These are phyloP conservation scores for Ceratocystis smalleyi DNA, from an alignment of 2,329 filamentous ascomycete genomes.

Conservation along the genomic window DNA sequence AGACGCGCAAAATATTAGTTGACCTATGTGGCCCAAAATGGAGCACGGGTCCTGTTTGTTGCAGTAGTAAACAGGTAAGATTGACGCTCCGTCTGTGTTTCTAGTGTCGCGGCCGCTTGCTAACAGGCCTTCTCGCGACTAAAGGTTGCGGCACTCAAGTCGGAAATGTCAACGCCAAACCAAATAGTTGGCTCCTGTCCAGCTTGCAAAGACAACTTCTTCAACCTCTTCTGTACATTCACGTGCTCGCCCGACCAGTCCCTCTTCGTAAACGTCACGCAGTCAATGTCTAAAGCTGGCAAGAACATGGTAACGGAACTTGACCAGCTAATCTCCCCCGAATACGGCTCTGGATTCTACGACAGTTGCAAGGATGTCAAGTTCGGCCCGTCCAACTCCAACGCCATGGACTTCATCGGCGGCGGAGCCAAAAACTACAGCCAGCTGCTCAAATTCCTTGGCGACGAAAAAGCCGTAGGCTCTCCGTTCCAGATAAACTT, in stretches of 20 bases:
- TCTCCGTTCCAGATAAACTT: slow-evolving; percentile 99
- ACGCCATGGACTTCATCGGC: slow-evolving; percentile 90
- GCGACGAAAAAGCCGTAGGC: slow-evolving; percentile 77
- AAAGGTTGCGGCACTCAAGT: slow-evolving; percentile 62
- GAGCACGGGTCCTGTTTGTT: slow-evolving; percentile 73
- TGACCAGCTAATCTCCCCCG: slow-evolving; percentile 71
- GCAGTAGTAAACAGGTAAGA: slow-evolving; percentile 58
- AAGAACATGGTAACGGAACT: slow-evolving; percentile 60
- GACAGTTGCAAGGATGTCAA: slow-evolving; percentile 99
- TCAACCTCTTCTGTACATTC: slow-evolving; percentile 94
- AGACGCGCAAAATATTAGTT: slow-evolving; percentile 61
- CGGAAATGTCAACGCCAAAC: slow-evolving; percentile 73
- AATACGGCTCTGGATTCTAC: slow-evolving; percentile 79
- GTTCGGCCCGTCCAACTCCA: slow-evolving; percentile 83
- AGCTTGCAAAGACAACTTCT: slow-evolving; percentile 96
- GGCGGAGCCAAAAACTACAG: slow-evolving; percentile 85
- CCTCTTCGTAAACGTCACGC: slow-evolving; percentile 82
- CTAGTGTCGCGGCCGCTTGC: neutral
- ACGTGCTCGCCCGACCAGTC: slow-evolving; percentile 96
- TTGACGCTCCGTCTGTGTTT: neutral
- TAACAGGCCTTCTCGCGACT: slow-evolving; percentile 11
- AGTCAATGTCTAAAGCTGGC: slow-evolving; percentile 45
- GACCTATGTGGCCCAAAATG: slow-evolving; percentile 78
- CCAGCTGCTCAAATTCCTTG: slow-evolving; percentile 77
- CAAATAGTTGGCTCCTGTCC: slow-evolving; percentile 85